These are phyloP conservation scores for Vigna nakashimae DNA, from an alignment of 306 rosid species.

Conservation along the genomic window DNA sequence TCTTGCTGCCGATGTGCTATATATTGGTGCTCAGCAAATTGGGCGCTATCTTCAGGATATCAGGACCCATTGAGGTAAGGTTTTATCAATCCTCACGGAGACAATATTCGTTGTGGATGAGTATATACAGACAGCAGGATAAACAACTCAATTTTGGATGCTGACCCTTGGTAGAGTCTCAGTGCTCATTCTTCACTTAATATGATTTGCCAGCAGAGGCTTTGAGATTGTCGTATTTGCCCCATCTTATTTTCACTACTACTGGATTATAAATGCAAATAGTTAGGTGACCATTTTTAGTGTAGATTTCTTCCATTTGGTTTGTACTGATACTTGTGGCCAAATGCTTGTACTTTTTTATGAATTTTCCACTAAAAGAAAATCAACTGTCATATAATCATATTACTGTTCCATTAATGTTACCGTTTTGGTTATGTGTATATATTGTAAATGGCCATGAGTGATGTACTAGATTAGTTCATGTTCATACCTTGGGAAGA, in stretches of 20 bases:
- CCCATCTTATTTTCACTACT: conserved; percentile 24
- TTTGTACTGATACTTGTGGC: conserved; percentile 10
- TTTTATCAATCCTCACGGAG: conserved; percentile 17
- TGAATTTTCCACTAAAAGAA: conserved; percentile 10
- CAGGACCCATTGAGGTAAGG: conserved; percentile 58
- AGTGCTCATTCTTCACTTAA: conserved; percentile 21
- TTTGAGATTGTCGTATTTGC: conserved; percentile 24
- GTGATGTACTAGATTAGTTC: conserved; percentile 5
- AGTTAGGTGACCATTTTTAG: conserved; percentile 22
- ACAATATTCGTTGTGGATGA: conserved; percentile 36
- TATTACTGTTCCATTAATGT: conserved; percentile 34
- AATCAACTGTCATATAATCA: conserved; percentile 20
- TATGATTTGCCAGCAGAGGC: conserved; percentile 30
- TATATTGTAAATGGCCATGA: not conserved
- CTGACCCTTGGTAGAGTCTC: conserved; percentile 27
- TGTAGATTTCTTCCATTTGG: conserved; percentile 27
- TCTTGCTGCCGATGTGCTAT: conserved; percentile 73
- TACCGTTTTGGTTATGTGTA: conserved; percentile 5
- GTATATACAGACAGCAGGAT: conserved; percentile 35
- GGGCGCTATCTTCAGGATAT: conserved; percentile 79
- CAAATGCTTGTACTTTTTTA: conserved; percentile 30
- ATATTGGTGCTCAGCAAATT: conserved; percentile 76
- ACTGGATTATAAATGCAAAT: conserved; percentile 37
- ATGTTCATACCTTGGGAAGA: too few species aligned
- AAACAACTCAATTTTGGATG: conserved; percentile 47